A percentile compares a stretch with the other conserved stretches of the same genome.
These are phyloP conservation scores for Beauveria sp. DNA, from an alignment of 2,329 filamentous ascomycete genomes.

Conservation along the genomic window DNA sequence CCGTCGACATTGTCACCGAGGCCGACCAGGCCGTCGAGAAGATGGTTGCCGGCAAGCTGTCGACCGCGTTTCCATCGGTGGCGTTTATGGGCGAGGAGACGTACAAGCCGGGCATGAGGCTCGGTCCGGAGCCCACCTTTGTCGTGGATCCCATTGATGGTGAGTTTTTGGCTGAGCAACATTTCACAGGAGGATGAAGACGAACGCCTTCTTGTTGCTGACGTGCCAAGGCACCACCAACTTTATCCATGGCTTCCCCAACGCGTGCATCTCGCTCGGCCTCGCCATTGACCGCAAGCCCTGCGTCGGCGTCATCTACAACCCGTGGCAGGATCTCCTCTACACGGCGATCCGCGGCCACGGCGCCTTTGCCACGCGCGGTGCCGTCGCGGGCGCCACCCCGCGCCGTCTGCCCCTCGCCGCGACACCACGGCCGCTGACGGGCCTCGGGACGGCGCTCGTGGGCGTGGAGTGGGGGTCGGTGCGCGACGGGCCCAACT, in stretches of 20 bases:
- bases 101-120: slow-evolving; percentile 55
- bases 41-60: slow-evolving; percentile 49
- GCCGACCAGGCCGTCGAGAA: slow-evolving; percentile 58
- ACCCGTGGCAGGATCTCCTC: slow-evolving; percentile 63
- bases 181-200: not conserved
- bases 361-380: slow-evolving; percentile 54
- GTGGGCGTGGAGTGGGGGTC: slow-evolving; percentile 69
- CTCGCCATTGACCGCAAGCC: slow-evolving; percentile 56
- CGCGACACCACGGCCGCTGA: slow-evolving; percentile 46
- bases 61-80: slow-evolving; percentile 44
- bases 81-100: slow-evolving; percentile 72
- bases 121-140: slow-evolving; percentile 65
- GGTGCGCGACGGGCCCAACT: slow-evolving; percentile 61
- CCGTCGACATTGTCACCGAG: slow-evolving; percentile 62
- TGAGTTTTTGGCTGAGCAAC: not conserved
- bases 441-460: slow-evolving; percentile 53
- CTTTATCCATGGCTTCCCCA: slow-evolving; percentile 69
- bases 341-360: slow-evolving; percentile 61
- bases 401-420: slow-evolving; percentile 32
- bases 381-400: slow-evolving; percentile 22
- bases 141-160: slow-evolving; percentile 78
- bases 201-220: not conserved
- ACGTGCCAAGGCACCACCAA: slow-evolving; percentile 59
- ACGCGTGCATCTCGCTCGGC: slow-evolving; percentile 70
- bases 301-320: slow-evolving; percentile 69